A percentile compares a stretch with the other conserved stretches of the same genome.
These are phyloP conservation scores for Lichtheimia corymbifera DNA, from an alignment of 371 early-diverging fungal species.

Conservation along the genomic window DNA sequence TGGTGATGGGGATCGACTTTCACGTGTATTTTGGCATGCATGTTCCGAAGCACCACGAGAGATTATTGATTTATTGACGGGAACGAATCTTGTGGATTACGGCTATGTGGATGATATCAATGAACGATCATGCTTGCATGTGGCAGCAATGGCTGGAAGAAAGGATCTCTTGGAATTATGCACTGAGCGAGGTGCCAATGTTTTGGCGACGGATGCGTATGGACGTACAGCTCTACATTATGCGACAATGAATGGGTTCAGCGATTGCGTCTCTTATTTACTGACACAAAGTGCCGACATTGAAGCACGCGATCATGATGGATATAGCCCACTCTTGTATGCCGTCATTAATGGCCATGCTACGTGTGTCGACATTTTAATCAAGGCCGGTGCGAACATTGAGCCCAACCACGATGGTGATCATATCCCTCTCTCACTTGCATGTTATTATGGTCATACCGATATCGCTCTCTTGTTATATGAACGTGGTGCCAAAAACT, in stretches of 20 bases:
- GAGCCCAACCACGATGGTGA: constrained; percentile 63
- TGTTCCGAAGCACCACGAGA: constrained; percentile 68
- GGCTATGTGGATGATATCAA: constrained; percentile 90
- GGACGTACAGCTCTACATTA: constrained; percentile 91
- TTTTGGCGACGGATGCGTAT: constrained; percentile 81
- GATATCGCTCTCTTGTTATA: constrained; percentile 84
- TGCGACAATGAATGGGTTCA: constrained; percentile 86
- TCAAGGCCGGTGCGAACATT: constrained; percentile 66
- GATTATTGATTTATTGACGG: constrained; percentile 65
- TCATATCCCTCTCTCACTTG: constrained; percentile 77
- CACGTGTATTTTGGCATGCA: constrained; percentile 84
- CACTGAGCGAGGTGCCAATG: constrained; percentile 60
- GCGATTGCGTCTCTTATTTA: constrained; percentile 69
- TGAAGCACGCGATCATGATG: constrained; percentile 84
- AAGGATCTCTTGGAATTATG: constrained; percentile 60
- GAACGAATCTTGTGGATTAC: constrained; percentile 65
- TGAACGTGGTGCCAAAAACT: constrained; percentile 68
- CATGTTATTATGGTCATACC: constrained; percentile 88
- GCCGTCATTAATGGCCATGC: constrained; percentile 84
- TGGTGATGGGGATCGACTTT: constrained; percentile 54
- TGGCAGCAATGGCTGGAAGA: constrained; percentile 81
- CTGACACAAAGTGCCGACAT: constrained; percentile 61
- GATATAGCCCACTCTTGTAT: constrained; percentile 83
- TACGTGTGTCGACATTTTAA: constrained; percentile 69
- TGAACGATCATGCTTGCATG: constrained; percentile 87